phyloP scores from a whole-genome alignment of 148 eudicot species.

The Camellia granthamiana region DNA sequence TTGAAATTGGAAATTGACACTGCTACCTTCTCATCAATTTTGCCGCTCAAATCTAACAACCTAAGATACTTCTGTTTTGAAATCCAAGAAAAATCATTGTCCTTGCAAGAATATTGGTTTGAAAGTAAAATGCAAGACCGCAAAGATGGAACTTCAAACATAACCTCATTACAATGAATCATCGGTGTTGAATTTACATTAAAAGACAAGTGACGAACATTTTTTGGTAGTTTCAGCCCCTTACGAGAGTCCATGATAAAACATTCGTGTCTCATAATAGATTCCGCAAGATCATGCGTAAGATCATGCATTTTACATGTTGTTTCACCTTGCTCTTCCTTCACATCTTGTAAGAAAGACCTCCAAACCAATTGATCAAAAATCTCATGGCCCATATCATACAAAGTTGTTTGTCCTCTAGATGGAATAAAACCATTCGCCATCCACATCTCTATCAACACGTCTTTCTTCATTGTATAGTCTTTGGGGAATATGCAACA shows the following conservation, averaged over 20 bases:
- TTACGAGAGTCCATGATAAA: background rate
- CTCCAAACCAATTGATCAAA: constrained; percentile 3
- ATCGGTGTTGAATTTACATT: background rate
- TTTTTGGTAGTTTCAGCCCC: background rate
- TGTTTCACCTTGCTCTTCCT: background rate
- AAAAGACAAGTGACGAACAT: background rate
- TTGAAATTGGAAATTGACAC: background rate
- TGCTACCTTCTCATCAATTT: background rate
- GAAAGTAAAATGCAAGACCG: background rate
- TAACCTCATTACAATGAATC: background rate
- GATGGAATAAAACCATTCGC: background rate
- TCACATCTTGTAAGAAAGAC: constrained; percentile 15
- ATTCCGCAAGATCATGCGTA: constrained; percentile 9
- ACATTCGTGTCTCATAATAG: background rate
- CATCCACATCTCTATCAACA: constrained; percentile 8
- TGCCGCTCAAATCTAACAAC: background rate
- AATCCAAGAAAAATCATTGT: background rate
- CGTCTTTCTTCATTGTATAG: background rate
- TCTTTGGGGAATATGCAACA: background rate
- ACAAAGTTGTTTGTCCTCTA: background rate
- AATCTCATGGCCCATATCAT: constrained; percentile 1
- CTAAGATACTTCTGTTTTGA: background rate
- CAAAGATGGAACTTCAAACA: background rate
- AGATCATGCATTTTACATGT: constrained; percentile 20
- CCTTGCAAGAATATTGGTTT: background rate